Evolutionary conservation across 106 monocot species (phyloP).

Genomic region (Dendrobium chrysotoxum): DNA sequence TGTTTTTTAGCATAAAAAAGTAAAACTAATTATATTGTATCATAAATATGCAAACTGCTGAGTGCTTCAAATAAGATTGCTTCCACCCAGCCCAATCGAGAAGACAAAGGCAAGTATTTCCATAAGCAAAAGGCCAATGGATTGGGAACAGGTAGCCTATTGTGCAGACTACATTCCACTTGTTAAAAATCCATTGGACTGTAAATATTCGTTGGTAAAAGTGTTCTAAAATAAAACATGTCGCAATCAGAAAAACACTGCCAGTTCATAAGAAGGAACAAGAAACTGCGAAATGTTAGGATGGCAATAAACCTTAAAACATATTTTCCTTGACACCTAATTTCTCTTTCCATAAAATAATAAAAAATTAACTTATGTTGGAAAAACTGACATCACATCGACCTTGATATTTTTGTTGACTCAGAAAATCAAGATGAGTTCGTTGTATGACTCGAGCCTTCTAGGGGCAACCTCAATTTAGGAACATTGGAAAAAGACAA

Average conservation of each 20-base stretch:
- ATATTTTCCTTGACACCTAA: background rate
- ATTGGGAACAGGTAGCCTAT: background rate
- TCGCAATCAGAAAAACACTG: background rate
- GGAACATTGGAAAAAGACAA: background rate
- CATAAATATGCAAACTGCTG: background rate
- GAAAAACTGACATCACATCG: background rate
- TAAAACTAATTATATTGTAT: background rate
- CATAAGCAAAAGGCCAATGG: background rate
- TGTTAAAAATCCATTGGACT: background rate
- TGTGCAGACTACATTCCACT: background rate
- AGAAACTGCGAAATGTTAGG: background rate
- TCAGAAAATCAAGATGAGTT: background rate
- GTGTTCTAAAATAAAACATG: background rate
- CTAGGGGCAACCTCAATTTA: background rate
- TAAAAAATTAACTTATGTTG: background rate
- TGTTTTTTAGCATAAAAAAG: background rate
- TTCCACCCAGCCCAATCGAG: background rate
- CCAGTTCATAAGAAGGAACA: background rate
- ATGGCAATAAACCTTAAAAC: background rate
- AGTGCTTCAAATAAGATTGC: background rate
- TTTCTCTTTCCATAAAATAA: background rate
- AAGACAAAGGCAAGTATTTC: background rate
- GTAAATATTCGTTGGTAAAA: background rate
- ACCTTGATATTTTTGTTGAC: background rate
- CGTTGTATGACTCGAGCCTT: background rate